Base-by-base conservation (phyloP, 163 green algal genomes). In the Scenedesmus sp. region DNA sequence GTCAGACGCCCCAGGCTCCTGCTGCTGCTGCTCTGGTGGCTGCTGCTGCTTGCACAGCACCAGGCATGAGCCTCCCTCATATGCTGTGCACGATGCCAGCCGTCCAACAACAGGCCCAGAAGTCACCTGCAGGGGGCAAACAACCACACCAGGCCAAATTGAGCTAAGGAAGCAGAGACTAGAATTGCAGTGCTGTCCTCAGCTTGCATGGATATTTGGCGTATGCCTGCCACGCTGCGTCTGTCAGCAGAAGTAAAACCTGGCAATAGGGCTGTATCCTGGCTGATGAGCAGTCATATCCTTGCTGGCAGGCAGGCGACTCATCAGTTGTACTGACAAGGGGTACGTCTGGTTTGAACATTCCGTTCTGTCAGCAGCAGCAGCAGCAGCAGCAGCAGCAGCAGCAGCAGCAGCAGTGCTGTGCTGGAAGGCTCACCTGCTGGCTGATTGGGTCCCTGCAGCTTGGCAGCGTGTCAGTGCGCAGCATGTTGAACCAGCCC, bases 401-500 rank as follows among this genome's bases (percentile, higher is more conserved):
- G 34, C 34, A 46, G 34, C 34, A 46, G 34, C 34, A 46, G 34
- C 34, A 46, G 34, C 0, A 46, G 34, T 1, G 34, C 34, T 46
- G 34, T 20, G 16, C 8, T 5, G 34, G 0, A 46, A 1, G 34
- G 23, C 59, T 60, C 67, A 91, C 87, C 87, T 87, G 87, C 57
- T 91, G 87, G 60, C 55, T 86, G 3, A 91, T 82, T 26, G 87
- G 87, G 34, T 91, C 87, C 26, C 87, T 85, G 55, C 74, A 66
- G 15, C 67, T 82, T 12, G 87, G 87, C 57, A 91, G 57, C 18
- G 76, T 79, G 56, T 91, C 74, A 56, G 87, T 91, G 2, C 59
- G 76, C 57, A 87, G 15, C 87, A 91, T 66, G 76, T 91, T 91
- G 87, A 87, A 91, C 87, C 87, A 91, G 87, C 87, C 87, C 66